Evolutionary conservation across 257 asterid species (phyloP), one percentile per base, ranked within the genome.

Genomic region (Solanum chiquidenum): DNA sequence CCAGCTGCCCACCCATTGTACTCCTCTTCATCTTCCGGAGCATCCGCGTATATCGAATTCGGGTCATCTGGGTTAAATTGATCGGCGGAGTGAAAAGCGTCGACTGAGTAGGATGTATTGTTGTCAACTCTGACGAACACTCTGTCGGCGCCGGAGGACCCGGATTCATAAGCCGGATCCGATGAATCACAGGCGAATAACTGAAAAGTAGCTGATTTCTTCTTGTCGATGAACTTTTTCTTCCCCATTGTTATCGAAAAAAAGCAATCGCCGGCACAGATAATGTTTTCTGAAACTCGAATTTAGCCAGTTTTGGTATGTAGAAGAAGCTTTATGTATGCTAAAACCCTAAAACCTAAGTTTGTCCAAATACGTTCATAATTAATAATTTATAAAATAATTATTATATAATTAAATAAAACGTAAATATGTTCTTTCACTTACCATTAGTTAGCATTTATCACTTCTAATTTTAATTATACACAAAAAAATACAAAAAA

Each of bases 101-200:
- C 86, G 12, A 94, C 93, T 5, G 92, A 69, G 84, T 94, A 93
- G 10, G 89, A 93, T 16, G 89, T 88, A 72, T 93, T 96, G 90
- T 91, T 94, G 89, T 95, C 99, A 29, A 97, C 94, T 34, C 98
- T 92, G 8, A 95, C 94, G 87, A 95, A 95, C n/a, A 95, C 94
- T 23, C 91, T 92, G 89, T 95, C 98, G 12, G 69, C 27, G 16
- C 95, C 92, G 23, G 97, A 87, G 8, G 95, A 93, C 21, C 85
- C 98, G 55, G 94, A 20, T 31, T 94, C 88, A 93, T 92, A 94
- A 76, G 87, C 90, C 18, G 98, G 98, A 88, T 95, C 98, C 34
- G 99, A 93, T 3, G 95, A 83, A 88, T 97, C 99, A 37, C 99
- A 93, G 31, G 99, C 95, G 92, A 97, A 91, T 71, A 97, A 89